A percentile compares a stretch with the other conserved stretches of the same genome.
These are phyloP conservation scores for Quercus phellos DNA, from an alignment of 331 rosid species.

Conservation along the genomic window DNA sequence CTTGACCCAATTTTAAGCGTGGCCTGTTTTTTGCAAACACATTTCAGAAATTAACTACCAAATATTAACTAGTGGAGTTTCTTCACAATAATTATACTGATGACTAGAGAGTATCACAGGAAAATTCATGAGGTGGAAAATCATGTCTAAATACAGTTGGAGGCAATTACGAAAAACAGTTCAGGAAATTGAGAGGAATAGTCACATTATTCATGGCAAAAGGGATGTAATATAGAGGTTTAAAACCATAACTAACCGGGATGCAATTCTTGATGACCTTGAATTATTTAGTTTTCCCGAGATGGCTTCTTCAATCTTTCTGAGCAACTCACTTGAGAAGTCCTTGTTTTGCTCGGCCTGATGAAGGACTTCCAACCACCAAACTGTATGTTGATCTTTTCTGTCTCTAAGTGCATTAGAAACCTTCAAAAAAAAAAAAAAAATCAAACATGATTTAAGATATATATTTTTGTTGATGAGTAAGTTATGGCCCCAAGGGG, in stretches of 20 bases:
- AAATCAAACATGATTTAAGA: slow-evolving; percentile 10
- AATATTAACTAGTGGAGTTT: not conserved
- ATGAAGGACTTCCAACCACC: slow-evolving; percentile 94
- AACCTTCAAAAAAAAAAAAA: slow-evolving; percentile 41
- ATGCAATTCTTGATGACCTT: slow-evolving; percentile 48
- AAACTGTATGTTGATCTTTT: slow-evolving; percentile 34
- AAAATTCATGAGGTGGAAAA: not conserved
- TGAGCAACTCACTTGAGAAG: slow-evolving; percentile 55
- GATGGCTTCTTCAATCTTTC: slow-evolving; percentile 86
- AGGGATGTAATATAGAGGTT: not conserved
- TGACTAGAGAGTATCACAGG: not conserved
- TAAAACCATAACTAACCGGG: slow-evolving; percentile 54
- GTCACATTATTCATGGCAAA: slow-evolving; percentile 7
- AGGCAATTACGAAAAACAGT: not conserved
- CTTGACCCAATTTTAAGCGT: not conserved
- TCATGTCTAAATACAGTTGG: not conserved
- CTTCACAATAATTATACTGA: not conserved
- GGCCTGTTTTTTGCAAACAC: not conserved
- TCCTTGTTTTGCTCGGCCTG: slow-evolving; percentile 75
- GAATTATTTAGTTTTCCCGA: slow-evolving; percentile 59
- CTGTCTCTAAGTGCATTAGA: slow-evolving; percentile 36
- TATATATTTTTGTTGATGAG: no score
- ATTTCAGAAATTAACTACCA: not conserved
- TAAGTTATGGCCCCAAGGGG: no score
- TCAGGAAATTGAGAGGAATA: slow-evolving; percentile 1